These are phyloP conservation scores for Eutypa lata DNA, from an alignment of 2,329 filamentous ascomycete genomes.

Conservation along the genomic window DNA sequence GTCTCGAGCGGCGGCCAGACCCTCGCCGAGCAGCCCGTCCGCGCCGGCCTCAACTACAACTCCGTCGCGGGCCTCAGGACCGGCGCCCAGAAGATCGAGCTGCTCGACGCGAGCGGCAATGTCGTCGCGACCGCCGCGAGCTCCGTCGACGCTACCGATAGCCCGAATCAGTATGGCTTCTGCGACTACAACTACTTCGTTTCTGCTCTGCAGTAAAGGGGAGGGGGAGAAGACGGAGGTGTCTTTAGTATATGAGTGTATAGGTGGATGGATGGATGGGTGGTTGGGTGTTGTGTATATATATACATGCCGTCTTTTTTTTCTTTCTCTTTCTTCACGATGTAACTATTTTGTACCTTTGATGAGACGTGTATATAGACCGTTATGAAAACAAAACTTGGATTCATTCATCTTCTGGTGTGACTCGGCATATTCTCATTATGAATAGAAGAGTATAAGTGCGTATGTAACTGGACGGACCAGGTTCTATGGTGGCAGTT, in stretches of 20 bases:
- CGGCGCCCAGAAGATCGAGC: conserved; percentile 26
- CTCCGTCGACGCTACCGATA: conserved; percentile 20
- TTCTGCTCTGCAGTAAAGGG: conserved; percentile 19
- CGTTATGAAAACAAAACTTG: no score
- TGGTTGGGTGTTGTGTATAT: no score
- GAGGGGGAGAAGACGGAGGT: no score
- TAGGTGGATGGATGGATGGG: not conserved
- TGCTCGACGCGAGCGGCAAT: conserved; percentile 17
- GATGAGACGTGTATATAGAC: no score
- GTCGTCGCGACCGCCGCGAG: conserved; percentile 18
- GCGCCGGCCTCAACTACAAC: conserved; percentile 23
- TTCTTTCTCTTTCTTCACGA: no score
- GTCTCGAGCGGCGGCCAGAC: conserved; percentile 22
- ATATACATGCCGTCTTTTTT: no score
- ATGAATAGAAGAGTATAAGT: no score
- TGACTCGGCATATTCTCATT: no score
- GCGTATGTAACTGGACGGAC: no score
- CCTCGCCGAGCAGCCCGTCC: conserved; percentile 14
- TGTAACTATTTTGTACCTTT: no score
- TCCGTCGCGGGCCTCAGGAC: conserved; percentile 18
- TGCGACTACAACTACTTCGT: conserved; percentile 31
- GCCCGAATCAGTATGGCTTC: conserved; percentile 16
- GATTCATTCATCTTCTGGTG: no score
- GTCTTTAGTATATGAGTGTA: not conserved
- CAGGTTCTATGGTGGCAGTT: no score